Conservation (phyloP, 768 basidiomycete species). For the Termitomyces sp. region DNA sequence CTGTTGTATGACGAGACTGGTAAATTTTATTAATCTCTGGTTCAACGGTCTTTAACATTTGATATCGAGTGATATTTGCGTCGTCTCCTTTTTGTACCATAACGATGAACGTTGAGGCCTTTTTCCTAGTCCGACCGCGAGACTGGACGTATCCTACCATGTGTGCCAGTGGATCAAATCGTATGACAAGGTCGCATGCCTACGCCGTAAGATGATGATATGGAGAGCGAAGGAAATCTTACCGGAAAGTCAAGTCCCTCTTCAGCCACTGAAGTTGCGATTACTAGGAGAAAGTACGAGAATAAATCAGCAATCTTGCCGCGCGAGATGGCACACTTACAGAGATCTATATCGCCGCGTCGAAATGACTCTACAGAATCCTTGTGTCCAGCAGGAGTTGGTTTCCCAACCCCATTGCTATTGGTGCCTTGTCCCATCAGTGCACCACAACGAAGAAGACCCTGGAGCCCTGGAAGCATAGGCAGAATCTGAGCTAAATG, state of each 20-base stretch:
- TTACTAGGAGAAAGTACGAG: conserved; percentile 33
- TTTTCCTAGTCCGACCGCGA: conserved; percentile 77
- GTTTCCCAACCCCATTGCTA: conserved; percentile 33
- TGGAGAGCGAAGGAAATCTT: not conserved
- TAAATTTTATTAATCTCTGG: conserved; percentile 60
- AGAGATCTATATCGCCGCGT: conserved; percentile 56
- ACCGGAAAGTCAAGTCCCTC: conserved; percentile 90
- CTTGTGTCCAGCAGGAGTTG: conserved; percentile 40
- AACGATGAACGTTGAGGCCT: conserved; percentile 70
- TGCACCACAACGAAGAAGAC: conserved; percentile 52
- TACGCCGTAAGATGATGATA: conserved; percentile 19
- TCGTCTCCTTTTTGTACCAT: conserved; percentile 66
- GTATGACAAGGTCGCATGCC: conserved; percentile 83
- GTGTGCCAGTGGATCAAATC: conserved; percentile 77
- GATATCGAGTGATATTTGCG: conserved; percentile 52
- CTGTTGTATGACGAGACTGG: conserved; percentile 40
- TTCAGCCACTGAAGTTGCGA: conserved; percentile 86
- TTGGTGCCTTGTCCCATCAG: conserved; percentile 67
- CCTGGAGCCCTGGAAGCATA: conserved; percentile 50
- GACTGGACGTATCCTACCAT: conserved; percentile 89
- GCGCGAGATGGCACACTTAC: conserved; percentile 45
- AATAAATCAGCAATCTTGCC: not conserved
- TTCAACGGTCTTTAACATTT: conserved; percentile 52
- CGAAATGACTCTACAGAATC: conserved; percentile 63
- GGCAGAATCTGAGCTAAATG: conserved; percentile 63